A percentile compares a stretch with the other conserved stretches of the same genome.
Conservation (phyloP, 495 filamentous ascomycete species). For the Daldinia childiae region DNA sequence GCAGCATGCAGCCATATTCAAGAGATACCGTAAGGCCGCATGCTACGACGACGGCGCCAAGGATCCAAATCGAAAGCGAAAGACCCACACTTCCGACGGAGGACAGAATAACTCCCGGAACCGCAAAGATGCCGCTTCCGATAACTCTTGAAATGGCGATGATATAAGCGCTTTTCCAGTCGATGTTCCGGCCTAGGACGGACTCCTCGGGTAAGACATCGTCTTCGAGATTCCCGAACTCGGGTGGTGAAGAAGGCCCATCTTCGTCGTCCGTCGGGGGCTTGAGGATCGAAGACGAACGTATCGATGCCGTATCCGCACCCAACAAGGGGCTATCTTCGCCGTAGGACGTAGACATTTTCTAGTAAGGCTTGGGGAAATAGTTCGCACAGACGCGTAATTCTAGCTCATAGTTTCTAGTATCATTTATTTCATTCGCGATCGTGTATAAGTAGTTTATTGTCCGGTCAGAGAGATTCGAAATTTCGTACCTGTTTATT, state of each 20-base stretch:
- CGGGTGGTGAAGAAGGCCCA: slow-evolving; percentile 33
- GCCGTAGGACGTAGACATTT: slow-evolving; percentile 24
- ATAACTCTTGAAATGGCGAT: slow-evolving; percentile 80
- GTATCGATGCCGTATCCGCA: slow-evolving; percentile 22
- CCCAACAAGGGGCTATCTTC: slow-evolving; percentile 35
- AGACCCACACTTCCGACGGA: slow-evolving; percentile 75
- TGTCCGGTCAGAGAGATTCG: no score
- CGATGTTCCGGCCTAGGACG: slow-evolving; percentile 68
- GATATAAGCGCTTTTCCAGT: slow-evolving; percentile 76
- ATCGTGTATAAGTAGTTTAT: neutral
- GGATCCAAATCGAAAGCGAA: slow-evolving; percentile 69
- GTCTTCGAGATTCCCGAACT: slow-evolving; percentile 56
- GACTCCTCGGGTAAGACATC: slow-evolving; percentile 72
- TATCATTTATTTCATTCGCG: neutral
- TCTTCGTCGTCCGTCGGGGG: slow-evolving; percentile 27
- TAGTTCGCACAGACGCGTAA: slow-evolving; percentile 2
- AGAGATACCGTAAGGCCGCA: slow-evolving; percentile 69
- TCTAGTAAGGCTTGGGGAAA: neutral
- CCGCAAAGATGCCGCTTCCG: slow-evolving; percentile 80
- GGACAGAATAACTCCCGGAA: slow-evolving; percentile 72
- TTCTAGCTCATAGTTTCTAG: slow-evolving; percentile 7
- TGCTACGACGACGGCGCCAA: slow-evolving; percentile 67
- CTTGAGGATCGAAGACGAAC: slow-evolving; percentile 25
- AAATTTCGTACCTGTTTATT: neutral
- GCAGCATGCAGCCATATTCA: slow-evolving; percentile 78